Percentiles rank a stretch among this genome's conserved stretches.
Conservation (phyloP, 176 grass and related monocot genomes). For the Phyllostachys edulis region DNA sequence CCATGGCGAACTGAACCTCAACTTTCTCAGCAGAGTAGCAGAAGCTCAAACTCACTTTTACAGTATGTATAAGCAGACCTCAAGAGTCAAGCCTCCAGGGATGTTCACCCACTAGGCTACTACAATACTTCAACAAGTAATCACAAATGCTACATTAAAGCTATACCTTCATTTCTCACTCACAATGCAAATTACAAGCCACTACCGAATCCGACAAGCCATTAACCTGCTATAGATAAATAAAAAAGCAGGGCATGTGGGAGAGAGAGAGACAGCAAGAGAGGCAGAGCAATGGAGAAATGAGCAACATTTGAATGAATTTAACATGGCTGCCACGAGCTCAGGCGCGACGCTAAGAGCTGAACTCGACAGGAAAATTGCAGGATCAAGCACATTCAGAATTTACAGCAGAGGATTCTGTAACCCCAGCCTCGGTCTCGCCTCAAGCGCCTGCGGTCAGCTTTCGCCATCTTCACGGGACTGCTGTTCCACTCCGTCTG, state of each 20-base stretch:
- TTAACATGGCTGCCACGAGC: slow-evolving; percentile 45
- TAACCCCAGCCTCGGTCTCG: slow-evolving; percentile 58
- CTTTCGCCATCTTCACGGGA: slow-evolving; percentile 86
- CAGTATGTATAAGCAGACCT: neutral
- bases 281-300: neutral
- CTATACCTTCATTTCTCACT: slow-evolving; percentile 52
- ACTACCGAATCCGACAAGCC: slow-evolving; percentile 49
- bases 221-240: slow-evolving; percentile 54
- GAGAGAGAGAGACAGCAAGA: neutral
- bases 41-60: neutral
- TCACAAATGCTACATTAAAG: slow-evolving; percentile 4
- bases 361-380: slow-evolving; percentile 25
- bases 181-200: slow-evolving; percentile 48
- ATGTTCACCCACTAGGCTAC: neutral
- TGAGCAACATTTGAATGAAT: slow-evolving; percentile 49
- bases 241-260: slow-evolving; percentile 48
- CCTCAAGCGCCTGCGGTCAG: slow-evolving; percentile 57
- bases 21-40: neutral
- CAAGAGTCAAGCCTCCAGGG: neutral
- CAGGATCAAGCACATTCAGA: slow-evolving; percentile 41
- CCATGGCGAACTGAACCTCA: neutral
- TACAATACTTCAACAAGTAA: neutral
- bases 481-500: slow-evolving; percentile 88
- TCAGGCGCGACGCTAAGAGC: slow-evolving; percentile 28
- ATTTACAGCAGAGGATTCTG: slow-evolving; percentile 81